Evolutionary conservation across 257 asterid genomes (phyloP), one percentile per base, ranked within the genome.

Genomic region (Solanum sparsipilum): DNA sequence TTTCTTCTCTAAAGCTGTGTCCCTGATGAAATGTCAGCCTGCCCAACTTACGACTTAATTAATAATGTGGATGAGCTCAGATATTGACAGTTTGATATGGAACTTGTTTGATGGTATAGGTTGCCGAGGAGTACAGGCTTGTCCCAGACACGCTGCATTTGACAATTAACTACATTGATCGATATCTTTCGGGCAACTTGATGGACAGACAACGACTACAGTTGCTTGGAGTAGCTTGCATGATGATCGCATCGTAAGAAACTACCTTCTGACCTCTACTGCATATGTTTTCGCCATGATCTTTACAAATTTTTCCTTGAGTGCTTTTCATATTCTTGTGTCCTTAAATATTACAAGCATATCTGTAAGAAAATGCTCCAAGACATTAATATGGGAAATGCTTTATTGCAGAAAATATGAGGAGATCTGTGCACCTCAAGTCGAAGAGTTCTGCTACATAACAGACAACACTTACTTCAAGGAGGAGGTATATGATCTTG

Each of bases 241-340:
- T 97, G 99, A 96, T 97, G 99, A 95, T 97, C 74, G 99, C 99
- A 65, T 92, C 99, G 99, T 97, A 97, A 92, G 99, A 52, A 84
- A 72, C 76, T 60, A 58, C 38, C 31, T 34, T 71, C 70, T 48
- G 21, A 48, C 81, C 73, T 82, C 31, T 86, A 18, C 36, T 13
- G 3, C 58, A 23, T 65, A 25, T 36, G 15, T 29, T 13, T 18
- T 68, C 29, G 12, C 29, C 27, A 31, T 48, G 44, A 60, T 7
- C 68, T 16, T 25, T 15, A 68, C 60, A 52, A 39, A 31, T 5
- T 13, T 32, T 56, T 32, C 44, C 39, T 9, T 12, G 23, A 10
- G 23, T 20, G 68, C 11, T 44, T 48, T 60, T 15, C 41, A 23
- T 44, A 32, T 38, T 36, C 27, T 41, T 5, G 27, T 20, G 13